Conservation (phyloP, 305 asterid genomes). For the Fraxinus greggii region DNA sequence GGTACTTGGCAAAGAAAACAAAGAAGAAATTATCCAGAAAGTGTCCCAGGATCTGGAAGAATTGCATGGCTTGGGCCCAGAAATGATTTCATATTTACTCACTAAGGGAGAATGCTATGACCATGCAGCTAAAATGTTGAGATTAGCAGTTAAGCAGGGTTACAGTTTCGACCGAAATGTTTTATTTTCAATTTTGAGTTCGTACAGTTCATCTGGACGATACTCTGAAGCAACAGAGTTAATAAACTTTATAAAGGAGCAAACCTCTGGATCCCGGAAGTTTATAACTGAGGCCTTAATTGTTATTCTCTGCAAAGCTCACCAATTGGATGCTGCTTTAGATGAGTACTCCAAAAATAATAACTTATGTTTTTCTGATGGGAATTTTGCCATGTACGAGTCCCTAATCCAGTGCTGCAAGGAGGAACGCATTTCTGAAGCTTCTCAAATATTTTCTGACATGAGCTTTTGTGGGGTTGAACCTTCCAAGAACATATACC, state of each 20-base stretch:
- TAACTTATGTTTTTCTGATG: constrained; percentile 31
- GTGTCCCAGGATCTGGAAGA: constrained; percentile 67
- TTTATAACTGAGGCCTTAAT: constrained; percentile 66
- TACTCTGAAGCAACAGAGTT: constrained; percentile 71
- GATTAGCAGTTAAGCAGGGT: constrained; percentile 58
- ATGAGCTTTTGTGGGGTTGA: constrained; percentile 70
- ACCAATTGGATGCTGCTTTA: constrained; percentile 71
- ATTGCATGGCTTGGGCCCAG: constrained; percentile 55
- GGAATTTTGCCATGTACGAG: constrained; percentile 61
- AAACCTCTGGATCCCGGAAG: constrained; percentile 49
- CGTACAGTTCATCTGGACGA: constrained; percentile 80
- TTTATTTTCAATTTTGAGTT: constrained; percentile 65
- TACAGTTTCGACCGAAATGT: constrained; percentile 46
- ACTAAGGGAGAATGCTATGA: constrained; percentile 73
- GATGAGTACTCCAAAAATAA: constrained; percentile 54
- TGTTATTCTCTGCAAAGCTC: constrained; percentile 74
- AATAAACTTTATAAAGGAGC: constrained; percentile 58
- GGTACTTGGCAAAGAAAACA: constrained; percentile 52
- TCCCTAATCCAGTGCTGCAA: constrained; percentile 59
- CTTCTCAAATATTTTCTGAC: constrained; percentile 84
- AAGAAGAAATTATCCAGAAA: constrained; percentile 44
- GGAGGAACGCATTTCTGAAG: constrained; percentile 60
- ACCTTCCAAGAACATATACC: constrained; percentile 57
- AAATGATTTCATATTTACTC: constrained; percentile 62
- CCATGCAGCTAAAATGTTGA: constrained; percentile 66